These are phyloP conservation scores for Dactylellina sp. DNA, from an alignment of 2,329 filamentous ascomycete genomes.

Conservation along the genomic window DNA sequence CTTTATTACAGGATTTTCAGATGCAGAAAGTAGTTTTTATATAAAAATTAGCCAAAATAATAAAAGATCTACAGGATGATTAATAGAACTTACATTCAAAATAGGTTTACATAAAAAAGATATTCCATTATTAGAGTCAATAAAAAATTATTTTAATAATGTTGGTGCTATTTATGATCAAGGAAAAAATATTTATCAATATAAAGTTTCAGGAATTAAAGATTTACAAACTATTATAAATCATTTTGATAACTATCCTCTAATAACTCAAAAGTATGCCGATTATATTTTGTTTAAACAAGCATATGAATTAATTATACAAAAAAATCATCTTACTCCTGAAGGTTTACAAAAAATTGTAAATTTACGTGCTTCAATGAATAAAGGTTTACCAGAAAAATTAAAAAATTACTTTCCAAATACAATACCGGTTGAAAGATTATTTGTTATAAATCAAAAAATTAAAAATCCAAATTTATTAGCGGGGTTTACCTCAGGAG, in stretches of 20 bases:
- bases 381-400: slow-evolving; percentile 57
- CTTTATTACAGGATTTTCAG: slow-evolving; percentile 55
- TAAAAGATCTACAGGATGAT: slow-evolving; percentile 57
- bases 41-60: slow-evolving; percentile 61
- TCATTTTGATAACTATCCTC: slow-evolving; percentile 27
- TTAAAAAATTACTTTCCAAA: slow-evolving; percentile 57
- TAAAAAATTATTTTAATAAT: slow-evolving; percentile 61
- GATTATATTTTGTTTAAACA: slow-evolving; percentile 31
- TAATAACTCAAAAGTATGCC: slow-evolving; percentile 23
- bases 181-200: slow-evolving; percentile 49
- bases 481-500: slow-evolving; percentile 12
- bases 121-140: slow-evolving; percentile 60
- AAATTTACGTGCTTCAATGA: slow-evolving; percentile 56
- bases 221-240: slow-evolving; percentile 15
- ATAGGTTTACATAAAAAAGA: slow-evolving; percentile 59
- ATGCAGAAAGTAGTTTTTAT: slow-evolving; percentile 61
- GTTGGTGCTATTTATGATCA: slow-evolving; percentile 44
- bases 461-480: slow-evolving; percentile 40
- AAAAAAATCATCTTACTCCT: slow-evolving; percentile 21
- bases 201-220: slow-evolving; percentile 50
- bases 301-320: slow-evolving; percentile 10
- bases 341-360: slow-evolving; percentile 57
- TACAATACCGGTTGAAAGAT: slow-evolving; percentile 31
- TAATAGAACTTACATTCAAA: neutral
- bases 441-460: slow-evolving; percentile 30